A percentile compares a stretch with the other conserved stretches of the same genome.
Evolutionary conservation across 1,284 basidiomycete species (phyloP).

Genomic region (Malassezia pachydermatis): DNA sequence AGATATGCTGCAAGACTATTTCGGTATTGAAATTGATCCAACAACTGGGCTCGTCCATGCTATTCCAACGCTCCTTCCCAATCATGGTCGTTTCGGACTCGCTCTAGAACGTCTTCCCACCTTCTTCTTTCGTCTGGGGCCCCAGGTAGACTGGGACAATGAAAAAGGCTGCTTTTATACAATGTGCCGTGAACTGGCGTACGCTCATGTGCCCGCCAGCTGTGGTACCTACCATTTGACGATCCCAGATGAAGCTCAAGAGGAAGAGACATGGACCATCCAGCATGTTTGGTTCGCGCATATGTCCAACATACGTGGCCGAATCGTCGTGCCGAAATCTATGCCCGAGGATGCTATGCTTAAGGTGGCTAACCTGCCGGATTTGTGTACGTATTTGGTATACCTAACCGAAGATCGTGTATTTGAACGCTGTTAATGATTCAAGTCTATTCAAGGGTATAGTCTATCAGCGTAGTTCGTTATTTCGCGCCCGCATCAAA

Average conservation of each 20-base stretch:
- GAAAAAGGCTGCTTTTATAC: slow-evolving; percentile 76
- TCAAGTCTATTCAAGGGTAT: slow-evolving; percentile 1
- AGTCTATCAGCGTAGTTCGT: not conserved
- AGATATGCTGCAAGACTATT: slow-evolving; percentile 88
- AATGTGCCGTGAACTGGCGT: slow-evolving; percentile 70
- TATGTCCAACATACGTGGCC: slow-evolving; percentile 19
- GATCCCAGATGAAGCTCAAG: not conserved
- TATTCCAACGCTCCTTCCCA: slow-evolving; percentile 69
- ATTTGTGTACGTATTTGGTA: slow-evolving; percentile 22
- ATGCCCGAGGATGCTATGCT: slow-evolving; percentile 18
- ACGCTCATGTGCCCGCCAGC: slow-evolving; percentile 32
- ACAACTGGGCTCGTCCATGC: slow-evolving; percentile 60
- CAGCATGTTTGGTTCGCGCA: slow-evolving; percentile 36
- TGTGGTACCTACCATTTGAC: slow-evolving; percentile 45
- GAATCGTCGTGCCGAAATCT: slow-evolving; percentile 13
- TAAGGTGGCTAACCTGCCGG: slow-evolving; percentile 38
- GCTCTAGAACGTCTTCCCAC: slow-evolving; percentile 55
- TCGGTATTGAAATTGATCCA: slow-evolving; percentile 57
- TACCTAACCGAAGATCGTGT: slow-evolving; percentile 25
- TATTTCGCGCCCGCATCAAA: slow-evolving; percentile 27
- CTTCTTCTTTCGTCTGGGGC: slow-evolving; percentile 39
- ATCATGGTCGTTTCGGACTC: slow-evolving; percentile 73
- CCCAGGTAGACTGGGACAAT: slow-evolving; percentile 72
- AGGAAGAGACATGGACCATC: slow-evolving; percentile 19
- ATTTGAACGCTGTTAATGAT: slow-evolving; percentile 40